These are phyloP conservation scores for Stereocaulon alpinum DNA, from an alignment of 495 filamentous ascomycete genomes.

Conservation along the genomic window DNA sequence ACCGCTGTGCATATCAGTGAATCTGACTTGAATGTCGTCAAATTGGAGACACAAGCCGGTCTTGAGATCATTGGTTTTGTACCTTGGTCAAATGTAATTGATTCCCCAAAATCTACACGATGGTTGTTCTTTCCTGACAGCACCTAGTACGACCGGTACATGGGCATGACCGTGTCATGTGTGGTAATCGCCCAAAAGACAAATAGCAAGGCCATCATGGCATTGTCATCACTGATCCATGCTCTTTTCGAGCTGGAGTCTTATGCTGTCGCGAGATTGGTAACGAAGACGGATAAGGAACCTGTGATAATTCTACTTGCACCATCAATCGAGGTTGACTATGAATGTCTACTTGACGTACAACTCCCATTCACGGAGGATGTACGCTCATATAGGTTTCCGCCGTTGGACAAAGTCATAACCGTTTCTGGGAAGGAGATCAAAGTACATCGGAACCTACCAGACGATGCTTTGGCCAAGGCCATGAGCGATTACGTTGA, in stretches of 20 bases:
- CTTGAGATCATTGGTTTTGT: constrained; percentile 85
- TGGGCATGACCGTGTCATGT: constrained; percentile 69
- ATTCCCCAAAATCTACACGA: background rate
- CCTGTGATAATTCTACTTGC: constrained; percentile 75
- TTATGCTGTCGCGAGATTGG: constrained; percentile 80
- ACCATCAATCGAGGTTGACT: constrained; percentile 67
- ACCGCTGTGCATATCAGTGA: constrained; percentile 83
- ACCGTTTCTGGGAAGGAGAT: constrained; percentile 82
- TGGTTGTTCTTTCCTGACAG: constrained; percentile 14
- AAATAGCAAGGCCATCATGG: constrained; percentile 67
- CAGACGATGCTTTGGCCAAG: constrained; percentile 56
- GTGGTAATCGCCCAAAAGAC: constrained; percentile 61
- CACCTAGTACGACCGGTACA: constrained; percentile 66
- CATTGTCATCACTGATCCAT: constrained; percentile 82
- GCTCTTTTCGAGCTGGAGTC: constrained; percentile 76
- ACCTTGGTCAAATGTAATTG: constrained; percentile 53
- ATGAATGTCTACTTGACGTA: constrained; percentile 82
- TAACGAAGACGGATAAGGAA: constrained; percentile 66
- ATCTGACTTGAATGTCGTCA: constrained; percentile 71
- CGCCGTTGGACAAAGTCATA: constrained; percentile 76
- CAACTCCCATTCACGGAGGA: constrained; percentile 95
- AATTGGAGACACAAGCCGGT: constrained; percentile 60
- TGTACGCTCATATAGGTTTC: constrained; percentile 77
- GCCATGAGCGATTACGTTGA: constrained; percentile 90
- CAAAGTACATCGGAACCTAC: constrained; percentile 78